Evolutionary conservation across 495 filamentous ascomycete genomes (phyloP).

Genomic region (Daldinia caldariorum): DNA sequence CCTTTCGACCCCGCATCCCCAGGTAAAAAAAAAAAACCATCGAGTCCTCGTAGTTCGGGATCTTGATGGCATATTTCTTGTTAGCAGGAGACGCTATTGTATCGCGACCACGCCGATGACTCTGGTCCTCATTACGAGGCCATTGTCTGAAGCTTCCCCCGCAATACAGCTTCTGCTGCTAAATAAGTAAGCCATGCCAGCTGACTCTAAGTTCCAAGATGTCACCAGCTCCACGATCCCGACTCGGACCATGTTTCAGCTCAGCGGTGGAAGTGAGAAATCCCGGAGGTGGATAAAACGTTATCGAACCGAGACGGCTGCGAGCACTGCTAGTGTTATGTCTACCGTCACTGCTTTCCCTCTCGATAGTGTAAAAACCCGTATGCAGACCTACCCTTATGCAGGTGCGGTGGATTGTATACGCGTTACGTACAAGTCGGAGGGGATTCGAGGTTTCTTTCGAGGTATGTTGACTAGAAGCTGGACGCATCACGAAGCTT

Average conservation of each 20-base stretch:
- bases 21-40: conserved; percentile 33
- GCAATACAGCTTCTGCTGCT: conserved; percentile 48
- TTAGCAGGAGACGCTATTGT: conserved; percentile 58
- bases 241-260: conserved; percentile 59
- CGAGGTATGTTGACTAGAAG: conserved; percentile 63
- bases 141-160: conserved; percentile 59
- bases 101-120: conserved; percentile 70
- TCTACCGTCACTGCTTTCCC: conserved; percentile 81
- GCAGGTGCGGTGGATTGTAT: conserved; percentile 74
- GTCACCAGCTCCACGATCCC: conserved; percentile 51
- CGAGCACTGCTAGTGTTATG: conserved; percentile 75
- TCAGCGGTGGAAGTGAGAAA: conserved; percentile 54
- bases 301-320: conserved; percentile 83
- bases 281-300: conserved; percentile 72
- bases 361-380: conserved; percentile 84
- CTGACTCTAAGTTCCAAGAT: conserved; percentile 56
- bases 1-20: conserved; percentile 23
- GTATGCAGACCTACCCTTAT: conserved; percentile 86
- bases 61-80: conserved; percentile 71
- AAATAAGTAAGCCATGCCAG: conserved; percentile 59
- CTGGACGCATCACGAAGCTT: conserved; percentile 13
- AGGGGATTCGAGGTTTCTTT: conserved; percentile 80
- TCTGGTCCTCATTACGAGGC: conserved; percentile 56
- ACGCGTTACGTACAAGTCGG: conserved; percentile 74
- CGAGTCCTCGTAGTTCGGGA: conserved; percentile 49